A percentile compares a stretch with the other conserved stretches of the same genome.
Conservation (phyloP, 1,139 yeast genomes). For the Geotrichum australiense region DNA sequence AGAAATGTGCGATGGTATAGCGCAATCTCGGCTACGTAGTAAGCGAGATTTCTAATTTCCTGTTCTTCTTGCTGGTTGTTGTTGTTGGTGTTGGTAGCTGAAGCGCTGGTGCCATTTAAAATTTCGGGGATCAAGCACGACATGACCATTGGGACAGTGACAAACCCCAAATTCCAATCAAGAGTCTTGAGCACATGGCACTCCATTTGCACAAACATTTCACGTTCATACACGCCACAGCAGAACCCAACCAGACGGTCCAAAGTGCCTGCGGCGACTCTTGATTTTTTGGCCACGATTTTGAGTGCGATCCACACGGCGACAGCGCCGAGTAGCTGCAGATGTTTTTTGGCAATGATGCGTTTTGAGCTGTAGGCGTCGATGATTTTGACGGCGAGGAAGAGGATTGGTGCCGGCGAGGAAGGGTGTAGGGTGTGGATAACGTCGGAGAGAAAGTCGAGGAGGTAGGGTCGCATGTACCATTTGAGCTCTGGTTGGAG, state of each 20-base stretch:
- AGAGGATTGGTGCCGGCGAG: slow-evolving; percentile 64
- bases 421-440: slow-evolving; percentile 70
- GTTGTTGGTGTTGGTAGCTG: slow-evolving; percentile 23
- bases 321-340: slow-evolving; percentile 86
- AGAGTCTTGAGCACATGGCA: slow-evolving; percentile 78
- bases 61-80: no score
- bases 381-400: slow-evolving; percentile 68
- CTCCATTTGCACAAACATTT: slow-evolving; percentile 95
- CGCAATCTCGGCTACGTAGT: slow-evolving; percentile 72
- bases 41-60: slow-evolving; percentile 44
- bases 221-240: slow-evolving; percentile 76
- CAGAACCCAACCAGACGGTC: slow-evolving; percentile 73
- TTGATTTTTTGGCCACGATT: slow-evolving; percentile 76
- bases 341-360: slow-evolving; percentile 82
- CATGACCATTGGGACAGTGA: slow-evolving; percentile 38
- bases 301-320: slow-evolving; percentile 94
- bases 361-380: slow-evolving; percentile 89
- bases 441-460: slow-evolving; percentile 75
- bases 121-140: not conserved
- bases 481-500: slow-evolving; percentile 87
- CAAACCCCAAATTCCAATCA: slow-evolving; percentile 71
- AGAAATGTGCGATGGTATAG: slow-evolving; percentile 66
- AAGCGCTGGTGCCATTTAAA: not conserved
- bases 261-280: slow-evolving; percentile 57
- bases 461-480: slow-evolving; percentile 83